A percentile compares a stretch with the other conserved stretches of the same genome.
These are phyloP conservation scores for Penicillium sp. DNA, from an alignment of 2,329 filamentous ascomycete species.

Conservation along the genomic window DNA sequence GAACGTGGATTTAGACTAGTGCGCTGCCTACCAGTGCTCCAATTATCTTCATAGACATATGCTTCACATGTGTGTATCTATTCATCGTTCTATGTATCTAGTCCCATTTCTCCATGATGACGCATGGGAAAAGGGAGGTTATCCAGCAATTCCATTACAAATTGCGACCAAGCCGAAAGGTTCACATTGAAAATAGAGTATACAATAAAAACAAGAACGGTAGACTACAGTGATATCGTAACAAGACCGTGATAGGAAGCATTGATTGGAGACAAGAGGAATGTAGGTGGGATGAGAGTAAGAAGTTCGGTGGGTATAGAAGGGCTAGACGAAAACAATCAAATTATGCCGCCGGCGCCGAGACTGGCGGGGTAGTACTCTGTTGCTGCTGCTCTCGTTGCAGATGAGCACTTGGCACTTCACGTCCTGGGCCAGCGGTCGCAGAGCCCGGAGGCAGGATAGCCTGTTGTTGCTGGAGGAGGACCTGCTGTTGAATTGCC, in stretches of 20 bases:
- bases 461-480: constrained; percentile 36
- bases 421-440: constrained; percentile 34
- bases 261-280: constrained; percentile 8
- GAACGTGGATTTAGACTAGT: not conserved
- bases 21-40: not conserved
- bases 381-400: constrained; percentile 8
- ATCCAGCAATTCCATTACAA: not conserved
- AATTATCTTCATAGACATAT: not conserved
- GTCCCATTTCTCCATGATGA: not conserved
- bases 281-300: constrained; percentile 1
- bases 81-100: constrained; percentile 3
- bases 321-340: constrained; percentile 3
- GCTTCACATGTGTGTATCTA: not conserved
- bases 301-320: constrained; percentile 22
- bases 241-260: constrained; percentile 10
- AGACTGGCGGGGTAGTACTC: constrained; percentile 16
- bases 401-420: constrained; percentile 15
- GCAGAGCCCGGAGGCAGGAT: constrained; percentile 36
- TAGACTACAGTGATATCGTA: constrained; percentile 25
- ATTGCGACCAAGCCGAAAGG: not conserved
- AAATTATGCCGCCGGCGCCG: constrained; percentile 28
- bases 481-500: constrained; percentile 40
- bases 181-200: not conserved
- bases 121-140: not conserved
- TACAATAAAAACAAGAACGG: constrained; percentile 8